Conservation (phyloP, 129 eudicot species). For the Gnaphalium uliginosum region DNA sequence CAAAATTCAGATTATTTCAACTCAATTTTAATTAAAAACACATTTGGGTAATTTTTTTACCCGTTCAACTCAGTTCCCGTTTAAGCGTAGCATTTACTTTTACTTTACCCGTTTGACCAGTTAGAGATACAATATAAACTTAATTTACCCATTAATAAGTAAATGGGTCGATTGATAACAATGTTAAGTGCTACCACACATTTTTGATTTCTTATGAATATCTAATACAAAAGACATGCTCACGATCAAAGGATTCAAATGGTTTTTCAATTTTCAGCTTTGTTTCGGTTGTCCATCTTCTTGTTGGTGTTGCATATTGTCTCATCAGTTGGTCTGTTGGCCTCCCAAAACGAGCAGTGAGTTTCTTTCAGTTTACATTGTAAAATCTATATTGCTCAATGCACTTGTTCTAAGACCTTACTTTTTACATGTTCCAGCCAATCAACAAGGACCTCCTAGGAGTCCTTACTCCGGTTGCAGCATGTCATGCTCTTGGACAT, state of each 20-base stretch:
- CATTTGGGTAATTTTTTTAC: neutral
- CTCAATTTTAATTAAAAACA: neutral
- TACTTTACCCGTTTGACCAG: neutral
- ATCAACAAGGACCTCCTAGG: slow-evolving; percentile 47
- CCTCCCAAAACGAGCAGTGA: slow-evolving; percentile 69
- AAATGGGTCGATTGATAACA: neutral
- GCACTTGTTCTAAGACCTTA: neutral
- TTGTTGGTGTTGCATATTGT: slow-evolving; percentile 61
- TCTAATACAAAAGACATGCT: neutral
- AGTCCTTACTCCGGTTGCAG: slow-evolving; percentile 60
- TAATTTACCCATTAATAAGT: neutral
- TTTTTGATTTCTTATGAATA: neutral
- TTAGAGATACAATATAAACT: neutral
- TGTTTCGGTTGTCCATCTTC: slow-evolving; percentile 66
- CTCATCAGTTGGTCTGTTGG: slow-evolving; percentile 59
- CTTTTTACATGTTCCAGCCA: slow-evolving; percentile 38
- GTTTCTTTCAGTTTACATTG: slow-evolving; percentile 17
- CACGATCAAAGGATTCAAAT: neutral
- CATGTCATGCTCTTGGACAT: slow-evolving; percentile 66
- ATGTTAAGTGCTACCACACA: neutral
- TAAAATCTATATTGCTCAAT: slow-evolving; percentile 5
- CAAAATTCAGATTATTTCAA: neutral
- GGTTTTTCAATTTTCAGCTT: slow-evolving; percentile 44
- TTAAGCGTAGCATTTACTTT: neutral
- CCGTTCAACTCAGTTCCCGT: neutral